These are phyloP conservation scores for Angophora floribunda DNA, from an alignment of 345 rosid species.

Conservation along the genomic window DNA sequence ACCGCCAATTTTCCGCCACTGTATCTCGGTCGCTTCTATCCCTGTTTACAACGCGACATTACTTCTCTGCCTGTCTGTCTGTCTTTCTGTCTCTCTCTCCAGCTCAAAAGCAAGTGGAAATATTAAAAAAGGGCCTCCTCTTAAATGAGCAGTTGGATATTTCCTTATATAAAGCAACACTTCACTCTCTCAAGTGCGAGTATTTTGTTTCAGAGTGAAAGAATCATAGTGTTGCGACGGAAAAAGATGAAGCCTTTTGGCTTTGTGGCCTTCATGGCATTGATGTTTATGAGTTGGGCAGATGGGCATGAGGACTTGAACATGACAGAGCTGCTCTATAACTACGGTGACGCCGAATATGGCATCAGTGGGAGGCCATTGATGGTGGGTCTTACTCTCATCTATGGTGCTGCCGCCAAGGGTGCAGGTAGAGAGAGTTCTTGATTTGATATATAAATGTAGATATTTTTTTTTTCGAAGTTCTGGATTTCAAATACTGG, in stretches of 20 bases:
- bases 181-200: neutral
- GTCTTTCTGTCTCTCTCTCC: neutral
- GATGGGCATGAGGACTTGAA: slow-evolving; percentile 4
- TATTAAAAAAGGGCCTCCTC: neutral
- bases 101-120: neutral
- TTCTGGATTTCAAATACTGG: neutral
- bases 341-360: neutral
- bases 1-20: neutral
- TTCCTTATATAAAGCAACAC: neutral
- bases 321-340: neutral
- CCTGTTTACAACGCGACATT: neutral
- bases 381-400: slow-evolving; percentile 16
- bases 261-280: neutral
- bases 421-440: slow-evolving; percentile 13
- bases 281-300: slow-evolving; percentile 2
- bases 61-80: neutral
- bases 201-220: neutral
- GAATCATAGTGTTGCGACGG: neutral
- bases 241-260: neutral
- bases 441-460: neutral
- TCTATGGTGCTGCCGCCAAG: slow-evolving; percentile 21
- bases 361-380: slow-evolving; percentile 3
- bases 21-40: neutral
- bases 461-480: neutral
- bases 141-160: neutral